phyloP scores from a whole-genome alignment of 768 basidiomycete species.

The Austroboletus festivus region DNA sequence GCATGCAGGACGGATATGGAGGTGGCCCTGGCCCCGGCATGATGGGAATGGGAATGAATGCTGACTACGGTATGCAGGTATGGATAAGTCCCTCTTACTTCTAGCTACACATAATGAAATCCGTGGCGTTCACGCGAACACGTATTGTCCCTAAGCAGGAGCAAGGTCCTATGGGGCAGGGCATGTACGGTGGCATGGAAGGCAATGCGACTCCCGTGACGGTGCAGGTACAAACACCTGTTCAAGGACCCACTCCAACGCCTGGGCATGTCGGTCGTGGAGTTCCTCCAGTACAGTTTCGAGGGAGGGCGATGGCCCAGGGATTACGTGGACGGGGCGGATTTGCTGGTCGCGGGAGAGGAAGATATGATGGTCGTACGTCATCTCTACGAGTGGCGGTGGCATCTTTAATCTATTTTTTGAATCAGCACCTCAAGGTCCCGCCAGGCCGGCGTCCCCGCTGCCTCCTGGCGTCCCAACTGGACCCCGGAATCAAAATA shows the following conservation, averaged over 20 bases:
- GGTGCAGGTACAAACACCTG: constrained; percentile 35
- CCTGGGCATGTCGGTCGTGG: constrained; percentile 31
- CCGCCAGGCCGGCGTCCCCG: constrained; percentile 77
- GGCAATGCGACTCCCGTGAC: constrained; percentile 47
- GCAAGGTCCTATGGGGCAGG: constrained; percentile 58
- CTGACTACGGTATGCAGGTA: constrained; percentile 76
- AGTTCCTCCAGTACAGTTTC: constrained; percentile 39
- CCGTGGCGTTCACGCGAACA: constrained; percentile 29
- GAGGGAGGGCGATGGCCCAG: constrained; percentile 43
- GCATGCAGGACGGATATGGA: constrained; percentile 41
- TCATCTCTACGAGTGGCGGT: constrained; percentile 8
- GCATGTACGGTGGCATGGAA: constrained; percentile 69
- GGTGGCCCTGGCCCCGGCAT: constrained; percentile 48
- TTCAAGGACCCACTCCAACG: constrained; percentile 30
- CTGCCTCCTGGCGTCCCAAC: constrained; percentile 86
- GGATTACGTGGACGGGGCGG: constrained; percentile 45
- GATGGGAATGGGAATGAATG: constrained; percentile 71
- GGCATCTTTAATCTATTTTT: constrained; percentile 1
- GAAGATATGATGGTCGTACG: constrained; percentile 40
- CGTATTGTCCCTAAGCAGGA: constrained; percentile 43
- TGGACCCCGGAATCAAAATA: constrained; percentile 83
- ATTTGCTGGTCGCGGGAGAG: constrained; percentile 37
- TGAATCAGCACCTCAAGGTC: constrained; percentile 41
- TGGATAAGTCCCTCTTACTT: constrained; percentile 33
- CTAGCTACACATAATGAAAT: constrained; percentile 37